Evolutionary conservation across 2,329 filamentous ascomycete species (phyloP), one percentile per base, ranked within the genome.

Genomic region (Penicillium glabrum): DNA sequence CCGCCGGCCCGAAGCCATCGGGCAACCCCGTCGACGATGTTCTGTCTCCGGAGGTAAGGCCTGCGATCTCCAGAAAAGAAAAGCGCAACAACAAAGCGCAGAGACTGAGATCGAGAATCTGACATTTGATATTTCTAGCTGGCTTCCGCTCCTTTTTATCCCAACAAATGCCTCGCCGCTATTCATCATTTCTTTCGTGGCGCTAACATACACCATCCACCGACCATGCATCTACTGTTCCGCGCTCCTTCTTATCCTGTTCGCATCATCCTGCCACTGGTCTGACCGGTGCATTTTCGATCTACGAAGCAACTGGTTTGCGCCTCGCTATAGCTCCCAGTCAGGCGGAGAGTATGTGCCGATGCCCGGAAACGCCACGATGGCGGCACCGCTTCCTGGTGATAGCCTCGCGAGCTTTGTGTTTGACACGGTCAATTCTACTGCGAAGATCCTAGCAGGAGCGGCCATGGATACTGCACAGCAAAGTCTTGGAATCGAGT

Each of bases 191-290:
- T 85, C 91, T 77, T 91, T 95, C 82, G 89, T 99, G 79, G 83
- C 91, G 63, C 91, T 93, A 75, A 96, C 93, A 63, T 98, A 96
- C 82, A 90, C 96, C 77, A 87, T 99, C 68, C 96, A 97, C 79
- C 88, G 93, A 54, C 95, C 95, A 53, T 99, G 95, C 80, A 89
- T 96, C 67, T 99, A 99, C 83, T 99, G 95, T 84, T 96, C 92
- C 59, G 87, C 97, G 60, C 89, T 99, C 53, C 90, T 99, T 48
- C 84, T 96, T 63, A 92, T 98, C 67, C 91, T 99, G 66, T 96
- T 97, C 80, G 84, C 93, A 64, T 96, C 92, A 26, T 92, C 89
- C 26, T 95, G 90, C 76, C 89, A 93, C 82, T 95, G 90, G 90
- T 90, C 89, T 64, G 89, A 93, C 72, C 86, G 87, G 53, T 95